A percentile compares a stretch with the other conserved stretches of the same genome.
These are phyloP conservation scores for Rhynchospora tenuis DNA, from an alignment of 176 grass and related monocot genomes.

Conservation along the genomic window DNA sequence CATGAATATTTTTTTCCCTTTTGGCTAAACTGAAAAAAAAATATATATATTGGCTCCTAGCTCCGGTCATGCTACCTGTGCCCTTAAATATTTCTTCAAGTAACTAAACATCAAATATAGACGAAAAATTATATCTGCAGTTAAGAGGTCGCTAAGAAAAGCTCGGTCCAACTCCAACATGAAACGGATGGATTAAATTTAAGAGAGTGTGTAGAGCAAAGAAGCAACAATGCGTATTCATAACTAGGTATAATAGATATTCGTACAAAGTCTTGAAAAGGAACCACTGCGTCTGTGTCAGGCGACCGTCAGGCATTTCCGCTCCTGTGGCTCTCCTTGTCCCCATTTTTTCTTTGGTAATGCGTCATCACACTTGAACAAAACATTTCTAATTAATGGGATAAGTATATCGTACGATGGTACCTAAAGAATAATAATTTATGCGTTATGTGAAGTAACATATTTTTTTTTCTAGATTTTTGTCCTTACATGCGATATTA, in stretches of 20 bases:
- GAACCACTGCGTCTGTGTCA: conserved; percentile 6
- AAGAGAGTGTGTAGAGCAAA: neutral
- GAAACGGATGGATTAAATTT: neutral
- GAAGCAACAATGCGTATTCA: neutral
- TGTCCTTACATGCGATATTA: neutral
- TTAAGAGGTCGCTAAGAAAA: conserved; percentile 3
- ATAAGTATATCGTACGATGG: conserved; percentile 7
- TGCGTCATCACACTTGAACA: conserved; percentile 1
- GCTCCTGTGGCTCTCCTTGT: conserved; percentile 6
- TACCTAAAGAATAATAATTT: neutral
- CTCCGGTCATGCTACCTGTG: no score
- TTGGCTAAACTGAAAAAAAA: neutral
- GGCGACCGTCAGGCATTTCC: neutral
- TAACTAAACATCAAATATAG: neutral
- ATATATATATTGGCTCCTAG: no score
- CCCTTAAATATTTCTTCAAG: no score
- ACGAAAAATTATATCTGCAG: neutral
- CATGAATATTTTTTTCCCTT: no score
- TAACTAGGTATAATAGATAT: neutral
- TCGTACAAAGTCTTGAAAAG: conserved; percentile 8
- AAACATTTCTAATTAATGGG: neutral
- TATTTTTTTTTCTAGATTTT: no score
- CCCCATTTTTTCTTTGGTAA: neutral
- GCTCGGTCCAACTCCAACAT: neutral
- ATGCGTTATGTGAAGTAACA: neutral